Base-by-base conservation (phyloP, 257 asterid genomes). In the Apocynum venetum region DNA sequence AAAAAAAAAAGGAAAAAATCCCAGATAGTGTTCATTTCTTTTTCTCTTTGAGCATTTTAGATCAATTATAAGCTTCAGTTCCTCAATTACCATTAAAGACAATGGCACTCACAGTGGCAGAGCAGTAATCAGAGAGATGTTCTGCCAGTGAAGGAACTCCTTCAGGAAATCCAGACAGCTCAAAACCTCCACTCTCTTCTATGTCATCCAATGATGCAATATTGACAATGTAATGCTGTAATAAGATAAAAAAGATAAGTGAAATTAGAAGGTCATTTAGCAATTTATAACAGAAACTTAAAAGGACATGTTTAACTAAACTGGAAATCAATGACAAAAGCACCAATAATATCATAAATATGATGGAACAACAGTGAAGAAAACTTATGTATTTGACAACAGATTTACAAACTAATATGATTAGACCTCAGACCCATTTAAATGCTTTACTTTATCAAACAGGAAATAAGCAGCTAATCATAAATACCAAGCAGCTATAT, bases 401-500 rank as follows among this genome's bases (percentile, higher is more conserved):
- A 55, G 61, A 55, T 4, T 25, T 55, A 4, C 6, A 55, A n/a
- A 55, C 2, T 55, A 55, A 55, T 55, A 4, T 55, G 61, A 55
- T 55, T 17, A 6, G 17, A 55, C 25, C 31, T 17, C 31, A 25
- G 4, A 55, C 9, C 8, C n/a, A 55, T 55, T 15, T 55, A 55
- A 55, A 55, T 55, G 60, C 6, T 67, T 67, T 20, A 25, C 36
- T 44, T 19, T 4, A 14, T 9, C 60, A 57, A 35, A 47, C 47
- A 53, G 79, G 6, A 14, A 31, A 11, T 10, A 72, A 66, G 36
- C 43, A 71, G 72, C 51, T 13, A 73, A 81, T 71, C 81, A 74
- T 59, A 83, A 77, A 65, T 93, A 95, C 99, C 99, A 91, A 57
- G 89, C 94, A 86, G 89, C 97, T 93, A 85, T 88, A 85, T 19